These are phyloP conservation scores for Euphorbia lathyris DNA, from an alignment of 345 rosid genomes.

Conservation along the genomic window DNA sequence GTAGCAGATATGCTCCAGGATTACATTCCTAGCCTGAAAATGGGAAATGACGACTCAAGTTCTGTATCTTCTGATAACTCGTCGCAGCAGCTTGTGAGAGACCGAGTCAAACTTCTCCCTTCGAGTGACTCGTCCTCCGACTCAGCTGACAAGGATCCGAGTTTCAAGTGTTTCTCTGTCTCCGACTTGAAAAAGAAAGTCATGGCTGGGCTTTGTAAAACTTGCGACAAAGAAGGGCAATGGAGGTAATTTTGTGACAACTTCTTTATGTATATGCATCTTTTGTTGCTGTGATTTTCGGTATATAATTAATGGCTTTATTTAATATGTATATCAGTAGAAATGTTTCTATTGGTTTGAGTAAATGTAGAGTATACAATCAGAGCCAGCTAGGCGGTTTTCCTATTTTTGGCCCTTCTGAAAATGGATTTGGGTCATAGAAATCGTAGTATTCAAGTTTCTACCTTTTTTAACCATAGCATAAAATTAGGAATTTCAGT, in stretches of 20 bases:
- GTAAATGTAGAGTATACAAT: constrained; percentile 14
- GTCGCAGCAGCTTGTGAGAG: constrained; percentile 42
- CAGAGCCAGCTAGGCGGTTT: not conserved
- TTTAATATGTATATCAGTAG: constrained; percentile 16
- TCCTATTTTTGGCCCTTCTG: not conserved
- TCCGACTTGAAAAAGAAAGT: constrained; percentile 89
- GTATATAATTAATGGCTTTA: constrained; percentile 12
- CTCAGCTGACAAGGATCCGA: constrained; percentile 42
- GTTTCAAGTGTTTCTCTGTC: constrained; percentile 71
- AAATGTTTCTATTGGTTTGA: constrained; percentile 12
- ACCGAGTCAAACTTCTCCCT: constrained; percentile 52
- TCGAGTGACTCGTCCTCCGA: constrained; percentile 34
- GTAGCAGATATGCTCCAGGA: constrained; percentile 85
- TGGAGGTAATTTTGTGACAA: constrained; percentile 99
- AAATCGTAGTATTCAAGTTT: not conserved
- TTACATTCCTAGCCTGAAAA: constrained; percentile 73
- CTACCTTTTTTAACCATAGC: not conserved
- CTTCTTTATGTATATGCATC: too few relatives aligned
- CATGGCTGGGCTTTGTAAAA: constrained; percentile 74
- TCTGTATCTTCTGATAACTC: constrained; percentile 46
- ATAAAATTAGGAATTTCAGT: not conserved
- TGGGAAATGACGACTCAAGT: constrained; percentile 51
- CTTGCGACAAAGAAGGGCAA: constrained; percentile 72
- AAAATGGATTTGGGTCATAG: not conserved
- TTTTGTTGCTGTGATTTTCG: not conserved